Evolutionary conservation across 2,329 filamentous ascomycete species (phyloP).

Genomic region (Diaporthe citriasiana): DNA sequence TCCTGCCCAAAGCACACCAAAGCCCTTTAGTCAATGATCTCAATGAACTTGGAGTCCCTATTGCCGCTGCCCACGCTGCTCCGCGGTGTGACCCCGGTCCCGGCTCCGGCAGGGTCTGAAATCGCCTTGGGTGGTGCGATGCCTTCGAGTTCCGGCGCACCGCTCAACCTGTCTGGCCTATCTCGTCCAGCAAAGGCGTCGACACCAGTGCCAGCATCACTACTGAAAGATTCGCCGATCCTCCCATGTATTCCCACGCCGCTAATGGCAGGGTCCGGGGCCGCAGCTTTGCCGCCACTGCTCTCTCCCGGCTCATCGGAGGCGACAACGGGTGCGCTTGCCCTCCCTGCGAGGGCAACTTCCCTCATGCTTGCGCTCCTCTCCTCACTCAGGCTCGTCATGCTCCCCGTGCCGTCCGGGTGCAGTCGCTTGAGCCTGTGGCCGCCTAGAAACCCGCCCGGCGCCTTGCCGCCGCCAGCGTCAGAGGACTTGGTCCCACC

Average conservation of each 20-base stretch:
- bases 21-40: slow-evolving; percentile 56
- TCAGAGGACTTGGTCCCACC: slow-evolving; percentile 36
- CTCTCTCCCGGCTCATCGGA: slow-evolving; percentile 44
- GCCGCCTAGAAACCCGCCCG: slow-evolving; percentile 58
- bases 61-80: slow-evolving; percentile 56
- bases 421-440: slow-evolving; percentile 50
- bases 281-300: slow-evolving; percentile 7
- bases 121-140: slow-evolving; percentile 44
- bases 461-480: not conserved
- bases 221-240: slow-evolving; percentile 36
- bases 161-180: slow-evolving; percentile 23
- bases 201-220: slow-evolving; percentile 3
- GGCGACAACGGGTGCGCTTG: slow-evolving; percentile 44
- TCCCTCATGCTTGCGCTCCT: slow-evolving; percentile 50
- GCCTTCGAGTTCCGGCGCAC: slow-evolving; percentile 20
- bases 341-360: slow-evolving; percentile 50
- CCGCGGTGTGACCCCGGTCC: slow-evolving; percentile 22
- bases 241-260: not conserved
- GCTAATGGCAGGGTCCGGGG: not conserved
- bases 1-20: not conserved
- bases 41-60: slow-evolving; percentile 64
- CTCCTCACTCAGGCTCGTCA: slow-evolving; percentile 45
- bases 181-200: not conserved
- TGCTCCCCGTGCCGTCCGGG: slow-evolving; percentile 51
- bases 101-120: slow-evolving; percentile 45